Base-by-base conservation (phyloP, 129 eudicot species). In the Sambucus nigra region DNA sequence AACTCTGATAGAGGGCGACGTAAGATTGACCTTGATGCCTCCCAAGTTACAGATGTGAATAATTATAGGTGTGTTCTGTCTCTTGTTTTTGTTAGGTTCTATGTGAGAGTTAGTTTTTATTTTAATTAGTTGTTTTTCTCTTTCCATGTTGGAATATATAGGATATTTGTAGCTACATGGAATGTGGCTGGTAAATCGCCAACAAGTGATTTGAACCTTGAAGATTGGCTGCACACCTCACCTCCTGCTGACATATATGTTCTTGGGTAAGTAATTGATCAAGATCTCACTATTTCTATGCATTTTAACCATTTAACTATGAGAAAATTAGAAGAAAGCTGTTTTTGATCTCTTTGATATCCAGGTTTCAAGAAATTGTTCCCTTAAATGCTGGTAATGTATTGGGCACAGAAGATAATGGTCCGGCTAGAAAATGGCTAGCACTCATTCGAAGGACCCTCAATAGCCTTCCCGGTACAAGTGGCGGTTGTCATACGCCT, bases 301-400 rank as follows among this genome's bases (percentile, higher is more conserved):
- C 25, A 23, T 31, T 5, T 57, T 52, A 32, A 19, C 33, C n/a
- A 22, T n/a, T 20, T 41, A 63, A 31, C 22, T 61, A 5, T 20
- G 53, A 40, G 31, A 0, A 60, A 2, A 26, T 5, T 41, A 19
- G 8, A 8, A 57, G 24, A 25, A 59, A 38, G 53, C 46, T 40
- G 18, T 21, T 28, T 4, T 47, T 45, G 45, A 14, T 75, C 41
- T 11, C 25, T 25, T 26, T 51, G 24, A 22, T 13, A 47, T 31
- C 44, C 64, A 91, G 98, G 84, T 91, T 91, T 66, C 98, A 91
- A 59, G 98, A 85, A 72, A 79, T 91, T 33, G 98, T 91, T 60
- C 98, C 98, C 41, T 58, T 91, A 59, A 91, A 91, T 76, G 95
- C 98, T 25, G 95, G 98, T 50, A 91, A 91, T 63, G 98, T 91